A percentile compares a stretch with the other conserved stretches of the same genome.
Conservation (phyloP, 768 basidiomycete species). For the Pleurotus djamor region DNA sequence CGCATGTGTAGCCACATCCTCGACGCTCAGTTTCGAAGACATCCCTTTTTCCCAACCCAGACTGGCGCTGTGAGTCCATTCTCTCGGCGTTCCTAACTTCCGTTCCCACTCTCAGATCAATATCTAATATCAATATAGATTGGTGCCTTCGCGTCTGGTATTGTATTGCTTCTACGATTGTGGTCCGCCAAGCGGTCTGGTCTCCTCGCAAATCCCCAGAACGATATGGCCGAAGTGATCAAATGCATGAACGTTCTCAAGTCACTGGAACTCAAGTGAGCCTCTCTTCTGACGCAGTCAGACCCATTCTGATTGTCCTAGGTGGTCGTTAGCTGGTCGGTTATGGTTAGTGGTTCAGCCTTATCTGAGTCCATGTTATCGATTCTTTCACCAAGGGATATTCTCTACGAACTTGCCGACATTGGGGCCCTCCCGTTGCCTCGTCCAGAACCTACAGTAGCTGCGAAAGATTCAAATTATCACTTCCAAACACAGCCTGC, state of each 20-base stretch:
- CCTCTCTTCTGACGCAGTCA: background rate
- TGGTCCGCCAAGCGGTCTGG: conserved; percentile 58
- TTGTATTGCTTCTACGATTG: conserved; percentile 64
- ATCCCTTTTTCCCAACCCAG: conserved; percentile 27
- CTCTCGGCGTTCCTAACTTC: conserved; percentile 6
- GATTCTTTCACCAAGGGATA: conserved; percentile 9
- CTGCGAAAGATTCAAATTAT: conserved; percentile 30
- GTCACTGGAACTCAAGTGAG: conserved; percentile 35
- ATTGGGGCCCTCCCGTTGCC: conserved; percentile 17
- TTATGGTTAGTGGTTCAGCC: conserved; percentile 25
- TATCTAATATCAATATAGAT: conserved; percentile 17
- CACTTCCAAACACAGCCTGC: conserved; percentile 21
- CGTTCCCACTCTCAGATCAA: background rate
- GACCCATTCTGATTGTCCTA: conserved; percentile 10
- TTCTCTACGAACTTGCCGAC: conserved; percentile 16
- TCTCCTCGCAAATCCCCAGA: conserved; percentile 37
- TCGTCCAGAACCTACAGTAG: conserved; percentile 18
- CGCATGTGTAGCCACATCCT: conserved; percentile 80
- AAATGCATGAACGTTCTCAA: conserved; percentile 54
- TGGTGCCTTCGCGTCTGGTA: conserved; percentile 34
- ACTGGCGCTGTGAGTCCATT: conserved; percentile 5
- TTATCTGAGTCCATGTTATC: background rate
- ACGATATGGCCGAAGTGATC: conserved; percentile 59
- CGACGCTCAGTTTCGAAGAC: conserved; percentile 49
- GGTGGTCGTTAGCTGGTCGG: conserved; percentile 41